Percentiles rank a stretch among this genome's conserved stretches.
phyloP scores from a whole-genome alignment of 257 asterid genomes.

The Lantana camara region DNA sequence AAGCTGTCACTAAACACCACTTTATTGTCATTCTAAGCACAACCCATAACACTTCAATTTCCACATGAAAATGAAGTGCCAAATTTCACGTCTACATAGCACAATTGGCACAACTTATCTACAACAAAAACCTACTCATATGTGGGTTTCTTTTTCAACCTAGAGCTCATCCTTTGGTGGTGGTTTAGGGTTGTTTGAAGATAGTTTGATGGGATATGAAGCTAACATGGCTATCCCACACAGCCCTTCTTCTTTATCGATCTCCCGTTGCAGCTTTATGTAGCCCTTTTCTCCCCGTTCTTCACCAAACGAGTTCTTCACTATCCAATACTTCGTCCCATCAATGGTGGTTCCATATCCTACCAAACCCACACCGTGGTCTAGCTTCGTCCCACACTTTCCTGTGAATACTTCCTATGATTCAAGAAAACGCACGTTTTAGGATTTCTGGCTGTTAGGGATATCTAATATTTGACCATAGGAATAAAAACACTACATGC shows the following conservation, averaged over 20 bases:
- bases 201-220: slow-evolving; percentile 66
- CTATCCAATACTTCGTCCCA: slow-evolving; percentile 74
- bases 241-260: slow-evolving; percentile 48
- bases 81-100: too few relatives aligned
- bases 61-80: not conserved
- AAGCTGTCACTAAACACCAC: not conserved
- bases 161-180: slow-evolving; percentile 66
- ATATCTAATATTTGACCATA: too few relatives aligned
- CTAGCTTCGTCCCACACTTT: slow-evolving; percentile 67
- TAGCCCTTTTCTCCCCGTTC: slow-evolving; percentile 81
- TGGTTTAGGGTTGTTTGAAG: slow-evolving; percentile 50
- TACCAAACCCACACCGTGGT: slow-evolving; percentile 75
- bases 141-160: not conserved
- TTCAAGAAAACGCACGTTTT: not conserved
- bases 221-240: slow-evolving; percentile 83
- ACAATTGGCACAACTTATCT: too few relatives aligned
- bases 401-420: slow-evolving; percentile 67
- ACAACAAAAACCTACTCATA: not conserved
- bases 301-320: slow-evolving; percentile 74
- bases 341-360: slow-evolving; percentile 65
- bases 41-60: slow-evolving; percentile 20
- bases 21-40: not conserved
- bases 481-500: too few relatives aligned
- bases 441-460: too few relatives aligned
- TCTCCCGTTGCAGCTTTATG: slow-evolving; percentile 56